Conservation (phyloP, 345 rosid genomes). For the Moringa oleifera region DNA sequence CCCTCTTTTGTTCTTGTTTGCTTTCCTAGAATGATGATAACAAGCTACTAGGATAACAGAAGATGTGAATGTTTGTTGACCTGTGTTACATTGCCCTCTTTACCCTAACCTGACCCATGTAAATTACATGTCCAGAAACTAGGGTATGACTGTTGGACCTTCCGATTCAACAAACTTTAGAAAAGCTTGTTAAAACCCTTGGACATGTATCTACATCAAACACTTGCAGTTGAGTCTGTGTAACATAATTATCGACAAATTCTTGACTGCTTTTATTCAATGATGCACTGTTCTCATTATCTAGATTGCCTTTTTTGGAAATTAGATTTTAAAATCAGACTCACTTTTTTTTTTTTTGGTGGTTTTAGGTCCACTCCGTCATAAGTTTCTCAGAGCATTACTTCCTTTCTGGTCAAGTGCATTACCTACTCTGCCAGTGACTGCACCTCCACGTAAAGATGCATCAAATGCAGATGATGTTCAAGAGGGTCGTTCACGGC, state of each 20-base stretch:
- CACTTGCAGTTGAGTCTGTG: too few relatives aligned
- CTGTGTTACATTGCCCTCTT: background rate
- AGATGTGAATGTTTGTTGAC: background rate
- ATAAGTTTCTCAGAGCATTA: constrained; percentile 86
- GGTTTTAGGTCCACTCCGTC: constrained; percentile 70
- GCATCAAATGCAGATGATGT: constrained; percentile 55
- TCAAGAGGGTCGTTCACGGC: constrained; percentile 61
- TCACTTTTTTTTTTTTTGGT: constrained; percentile 4
- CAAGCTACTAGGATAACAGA: too few relatives aligned
- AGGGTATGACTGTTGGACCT: too few relatives aligned
- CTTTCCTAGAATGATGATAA: too few relatives aligned
- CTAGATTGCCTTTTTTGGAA: background rate
- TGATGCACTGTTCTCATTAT: background rate
- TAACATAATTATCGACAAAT: background rate
- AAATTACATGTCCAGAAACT: too few relatives aligned
- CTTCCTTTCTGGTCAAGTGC: constrained; percentile 99
- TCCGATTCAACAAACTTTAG: too few relatives aligned
- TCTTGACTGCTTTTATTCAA: too few relatives aligned
- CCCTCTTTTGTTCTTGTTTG: too few relatives aligned
- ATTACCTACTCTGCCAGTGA: constrained; percentile 92
- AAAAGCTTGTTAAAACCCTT: too few relatives aligned
- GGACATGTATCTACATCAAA: too few relatives aligned
- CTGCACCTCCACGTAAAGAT: constrained; percentile 88
- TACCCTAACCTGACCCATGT: too few relatives aligned
- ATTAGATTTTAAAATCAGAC: background rate